phyloP scores from a whole-genome alignment of 331 rosid genomes.

The Pyrus hybrid region DNA sequence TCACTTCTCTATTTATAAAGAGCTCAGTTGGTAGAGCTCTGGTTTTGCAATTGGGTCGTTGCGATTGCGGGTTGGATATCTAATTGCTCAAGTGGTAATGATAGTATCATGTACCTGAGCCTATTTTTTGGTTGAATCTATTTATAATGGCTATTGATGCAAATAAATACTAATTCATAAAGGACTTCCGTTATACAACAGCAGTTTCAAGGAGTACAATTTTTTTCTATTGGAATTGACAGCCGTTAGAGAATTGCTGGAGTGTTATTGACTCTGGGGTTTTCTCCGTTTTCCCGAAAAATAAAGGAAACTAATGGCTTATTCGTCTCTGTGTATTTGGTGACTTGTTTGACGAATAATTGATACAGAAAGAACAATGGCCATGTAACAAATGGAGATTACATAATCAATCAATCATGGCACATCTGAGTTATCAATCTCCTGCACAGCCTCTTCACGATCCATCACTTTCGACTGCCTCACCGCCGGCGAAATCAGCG shows the following conservation, averaged over 20 bases:
- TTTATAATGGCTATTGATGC: no score
- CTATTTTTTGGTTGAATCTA: no score
- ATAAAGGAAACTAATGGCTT: no score
- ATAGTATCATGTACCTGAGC: neutral
- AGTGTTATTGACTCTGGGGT: no score
- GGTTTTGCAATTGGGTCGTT: neutral
- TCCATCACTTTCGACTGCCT: constrained; percentile 35
- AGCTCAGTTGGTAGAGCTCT: neutral
- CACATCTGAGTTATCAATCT: constrained; percentile 23
- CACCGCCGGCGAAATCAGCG: constrained; percentile 60
- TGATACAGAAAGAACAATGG: neutral
- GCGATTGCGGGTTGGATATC: neutral
- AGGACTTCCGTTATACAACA: neutral
- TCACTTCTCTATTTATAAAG: no score
- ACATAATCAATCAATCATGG: constrained; percentile 17
- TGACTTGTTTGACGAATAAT: constrained; percentile 5
- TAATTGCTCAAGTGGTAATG: neutral
- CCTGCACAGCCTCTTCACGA: constrained; percentile 30
- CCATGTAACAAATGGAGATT: neutral
- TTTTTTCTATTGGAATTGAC: neutral
- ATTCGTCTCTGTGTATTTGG: no score
- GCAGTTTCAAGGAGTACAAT: neutral
- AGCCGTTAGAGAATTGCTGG: no score
- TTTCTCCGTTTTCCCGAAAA: no score
- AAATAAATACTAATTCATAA: neutral